Percentiles rank a stretch among this genome's conserved stretches.
These are phyloP conservation scores for Lepraria neglecta DNA, from an alignment of 495 filamentous ascomycete genomes.

Conservation along the genomic window DNA sequence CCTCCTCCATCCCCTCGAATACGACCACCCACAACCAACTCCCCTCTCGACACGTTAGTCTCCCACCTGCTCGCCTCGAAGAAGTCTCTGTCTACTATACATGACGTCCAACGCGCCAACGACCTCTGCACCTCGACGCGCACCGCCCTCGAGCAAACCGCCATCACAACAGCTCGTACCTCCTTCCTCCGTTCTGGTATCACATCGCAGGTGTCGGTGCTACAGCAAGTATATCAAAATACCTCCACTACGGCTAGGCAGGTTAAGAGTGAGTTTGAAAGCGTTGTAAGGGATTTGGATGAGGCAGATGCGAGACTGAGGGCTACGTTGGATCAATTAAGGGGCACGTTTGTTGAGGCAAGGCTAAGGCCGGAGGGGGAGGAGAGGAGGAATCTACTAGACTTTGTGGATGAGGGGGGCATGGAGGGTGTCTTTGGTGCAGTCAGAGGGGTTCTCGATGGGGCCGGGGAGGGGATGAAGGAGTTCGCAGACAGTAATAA, in stretches of 20 bases:
- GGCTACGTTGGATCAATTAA: slow-evolving; percentile 61
- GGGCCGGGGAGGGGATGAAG: slow-evolving; percentile 49
- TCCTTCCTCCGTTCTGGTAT: slow-evolving; percentile 68
- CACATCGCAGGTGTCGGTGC: slow-evolving; percentile 61
- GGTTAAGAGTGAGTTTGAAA: slow-evolving; percentile 53
- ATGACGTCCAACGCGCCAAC: slow-evolving; percentile 78
- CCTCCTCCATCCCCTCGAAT: neutral
- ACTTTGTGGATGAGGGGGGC: slow-evolving; percentile 81
- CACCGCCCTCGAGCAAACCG: slow-evolving; percentile 69
- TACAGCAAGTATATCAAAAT: slow-evolving; percentile 58
- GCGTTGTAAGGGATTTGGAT: slow-evolving; percentile 65
- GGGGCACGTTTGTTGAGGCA: slow-evolving; percentile 65
- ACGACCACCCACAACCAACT: neutral
- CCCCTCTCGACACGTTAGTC: slow-evolving; percentile 65
- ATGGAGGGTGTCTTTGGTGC: slow-evolving; percentile 62
- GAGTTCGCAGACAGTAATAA: slow-evolving; percentile 44
- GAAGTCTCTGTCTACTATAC: slow-evolving; percentile 79
- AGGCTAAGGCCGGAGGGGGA: slow-evolving; percentile 65
- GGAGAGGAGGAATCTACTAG: slow-evolving; percentile 64
- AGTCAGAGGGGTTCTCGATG: slow-evolving; percentile 62
- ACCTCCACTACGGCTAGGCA: slow-evolving; percentile 24
- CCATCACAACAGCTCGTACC: slow-evolving; percentile 69
- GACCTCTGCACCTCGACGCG: slow-evolving; percentile 76
- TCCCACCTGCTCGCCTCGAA: slow-evolving; percentile 82
- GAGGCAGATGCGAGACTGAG: slow-evolving; percentile 63